A percentile compares a stretch with the other conserved stretches of the same genome.
These are phyloP conservation scores for Tuber borchii DNA, from an alignment of 495 filamentous ascomycete species.

Conservation along the genomic window DNA sequence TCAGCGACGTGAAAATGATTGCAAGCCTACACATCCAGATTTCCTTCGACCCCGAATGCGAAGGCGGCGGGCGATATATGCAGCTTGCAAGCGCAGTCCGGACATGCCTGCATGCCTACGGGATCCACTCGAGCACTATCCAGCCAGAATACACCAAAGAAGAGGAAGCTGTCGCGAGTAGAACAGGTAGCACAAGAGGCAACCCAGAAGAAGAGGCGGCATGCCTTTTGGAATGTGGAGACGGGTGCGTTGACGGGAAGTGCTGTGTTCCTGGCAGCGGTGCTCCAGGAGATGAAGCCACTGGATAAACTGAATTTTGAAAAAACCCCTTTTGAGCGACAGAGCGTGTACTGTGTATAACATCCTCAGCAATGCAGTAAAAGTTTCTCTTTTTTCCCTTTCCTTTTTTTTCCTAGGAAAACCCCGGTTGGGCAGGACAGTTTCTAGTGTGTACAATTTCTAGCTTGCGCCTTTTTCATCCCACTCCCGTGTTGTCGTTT, in stretches of 20 bases:
- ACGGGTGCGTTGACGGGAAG: slow-evolving; percentile 65
- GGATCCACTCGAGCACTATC: slow-evolving; percentile 96
- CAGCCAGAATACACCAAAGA: slow-evolving; percentile 81
- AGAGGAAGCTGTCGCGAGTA: slow-evolving; percentile 39
- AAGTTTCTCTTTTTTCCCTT: not conserved
- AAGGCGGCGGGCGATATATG: slow-evolving; percentile 79
- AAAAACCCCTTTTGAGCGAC: not conserved
- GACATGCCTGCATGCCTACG: slow-evolving; percentile 84
- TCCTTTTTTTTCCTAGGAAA: not conserved
- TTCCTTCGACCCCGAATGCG: slow-evolving; percentile 57
- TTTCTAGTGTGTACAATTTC: not conserved
- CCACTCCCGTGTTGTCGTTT: not conserved
- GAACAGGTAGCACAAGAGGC: slow-evolving; percentile 41
- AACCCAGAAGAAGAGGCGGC: slow-evolving; percentile 51
- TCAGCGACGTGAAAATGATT: slow-evolving; percentile 86
- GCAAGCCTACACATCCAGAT: slow-evolving; percentile 90
- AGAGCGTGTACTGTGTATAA: not conserved
- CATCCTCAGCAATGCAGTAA: not conserved
- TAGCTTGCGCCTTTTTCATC: not conserved
- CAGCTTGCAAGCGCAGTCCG: slow-evolving; percentile 69
- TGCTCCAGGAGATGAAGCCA: not conserved
- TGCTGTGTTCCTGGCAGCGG: slow-evolving; percentile 54
- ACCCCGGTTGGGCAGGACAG: not conserved
- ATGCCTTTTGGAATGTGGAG: slow-evolving; percentile 80
- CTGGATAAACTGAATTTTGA: not conserved